Evolutionary conservation across 768 basidiomycete genomes (phyloP), one percentile per base, ranked within the genome.

Genomic region (Mrakia frigida): DNA sequence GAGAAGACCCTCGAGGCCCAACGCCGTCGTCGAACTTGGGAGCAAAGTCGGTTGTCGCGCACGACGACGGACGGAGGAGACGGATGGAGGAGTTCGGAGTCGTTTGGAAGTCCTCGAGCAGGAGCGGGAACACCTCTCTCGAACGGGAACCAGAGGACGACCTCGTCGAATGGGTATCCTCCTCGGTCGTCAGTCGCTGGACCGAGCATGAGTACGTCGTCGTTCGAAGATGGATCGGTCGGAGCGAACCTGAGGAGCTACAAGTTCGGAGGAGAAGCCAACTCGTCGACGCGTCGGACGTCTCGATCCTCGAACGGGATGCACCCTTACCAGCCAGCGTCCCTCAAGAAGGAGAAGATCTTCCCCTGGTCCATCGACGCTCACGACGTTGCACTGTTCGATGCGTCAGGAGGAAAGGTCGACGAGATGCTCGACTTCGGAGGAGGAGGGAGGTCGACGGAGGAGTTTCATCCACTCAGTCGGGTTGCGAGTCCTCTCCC

Each of bases 1-100:
- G 65, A 68, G 37, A 68, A 68, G 25, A 41, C 65, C 21, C 65
- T 68, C 65, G 65, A 68, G 23, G 65, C 39, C n/a, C 65, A 68
- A n/a, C 35, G 65, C 11, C 35, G 37, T 18, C 25, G 18, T 21
- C 18, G 35, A 0, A 37, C 37, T 2, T 39, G 23, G 35, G 65
- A 68, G 35, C 39, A 35, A 9, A 68, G 65, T n/a, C 65, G 65
- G 3, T 6, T 25, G 18, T 37, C 65, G 21, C 35, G 37, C 1
- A 43, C 65, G 0, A 18, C 25, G 13, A 39, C 39, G 35, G 65
- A 68, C 65, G 65, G 14, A 41, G 65, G 3, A n/a, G 65, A 68
- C 21, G 35, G 65, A 0, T 68, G 65, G 65, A 68, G 65, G 13
- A 68, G 65, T 37, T 25, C 65, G 6, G 65, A 68, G 35, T 68